Evolutionary conservation across 331 rosid genomes (phyloP).

Genomic region (Telfairia occidentalis): DNA sequence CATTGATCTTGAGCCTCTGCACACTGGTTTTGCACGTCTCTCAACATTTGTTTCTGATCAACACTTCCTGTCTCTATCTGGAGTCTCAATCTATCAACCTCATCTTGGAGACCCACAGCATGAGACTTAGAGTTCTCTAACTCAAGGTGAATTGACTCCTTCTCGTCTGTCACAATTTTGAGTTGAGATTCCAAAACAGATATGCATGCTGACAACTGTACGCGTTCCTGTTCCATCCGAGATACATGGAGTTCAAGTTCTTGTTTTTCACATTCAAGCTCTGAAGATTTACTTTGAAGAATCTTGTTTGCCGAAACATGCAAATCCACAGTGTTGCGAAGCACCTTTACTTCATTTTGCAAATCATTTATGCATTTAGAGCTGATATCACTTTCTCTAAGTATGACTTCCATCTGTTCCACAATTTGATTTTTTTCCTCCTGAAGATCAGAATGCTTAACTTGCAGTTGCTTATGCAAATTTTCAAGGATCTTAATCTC

Average conservation of each 20-base stretch:
- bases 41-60: conserved; percentile 31
- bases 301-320: conserved; percentile 36
- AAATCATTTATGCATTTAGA: conserved; percentile 34
- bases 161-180: conserved; percentile 31
- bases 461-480: conserved; percentile 34
- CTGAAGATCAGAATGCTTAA: conserved; percentile 42
- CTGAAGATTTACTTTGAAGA: conserved; percentile 31
- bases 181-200: conserved; percentile 53
- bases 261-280: conserved; percentile 30
- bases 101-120: conserved; percentile 35
- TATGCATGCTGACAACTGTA: conserved; percentile 24
- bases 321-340: conserved; percentile 26
- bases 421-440: conserved; percentile 43
- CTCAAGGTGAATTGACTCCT: conserved; percentile 36
- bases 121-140: conserved; percentile 38
- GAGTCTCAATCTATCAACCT: conserved; percentile 30
- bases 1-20: conserved; percentile 50
- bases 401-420: conserved; percentile 40
- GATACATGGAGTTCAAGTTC: conserved; percentile 38
- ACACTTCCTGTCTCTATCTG: conserved; percentile 20
- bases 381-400: conserved; percentile 36
- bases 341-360: conserved; percentile 33
- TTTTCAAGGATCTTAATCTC: conserved; percentile 37
- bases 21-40: conserved; percentile 28
- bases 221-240: conserved; percentile 43